Evolutionary conservation across 108 stramenopile species (phyloP), one percentile per base, ranked within the genome.

Genomic region (Skeletonema potamos): DNA sequence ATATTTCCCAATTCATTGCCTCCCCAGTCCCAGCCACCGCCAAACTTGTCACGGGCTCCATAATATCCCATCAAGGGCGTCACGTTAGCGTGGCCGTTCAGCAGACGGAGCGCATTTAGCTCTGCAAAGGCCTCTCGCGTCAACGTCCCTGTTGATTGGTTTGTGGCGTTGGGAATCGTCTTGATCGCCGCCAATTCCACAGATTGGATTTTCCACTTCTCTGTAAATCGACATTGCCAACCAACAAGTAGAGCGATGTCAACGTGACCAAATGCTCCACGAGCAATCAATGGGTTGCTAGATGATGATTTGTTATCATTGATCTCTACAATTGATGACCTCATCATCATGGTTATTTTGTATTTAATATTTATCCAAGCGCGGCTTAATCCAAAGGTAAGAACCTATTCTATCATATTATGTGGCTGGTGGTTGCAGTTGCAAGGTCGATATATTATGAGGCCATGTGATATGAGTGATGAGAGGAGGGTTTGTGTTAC

Each of bases 211-310:
- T 62, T 17, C 8, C 22, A 8, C 4, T 68, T 36, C 17, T 58
- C 12, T 24, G 32, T 9, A 20, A n/a, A 48, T 33, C 8, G 54
- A 24, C 22, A 43, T 58, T 36, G 6, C 66, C 74, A 46, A 67
- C 20, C 34, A 41, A 75, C 48, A 29, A 75, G 46, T 27, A 90
- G 63, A 15, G 85, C 90, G 7, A 91, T 78, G 29, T 86, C 81
- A 57, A 91, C 62, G 12, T 84, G 81, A 22, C 91, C 91, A 79
- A 89, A 92, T 9, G 88, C 84, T 34, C 91, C 91, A 8, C 85
- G 81, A 28, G 86, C 74, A 66, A 85, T 69, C 7, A 60, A 55
- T 24, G 82, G 30, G 58, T 83, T 79, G 54, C 10, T 51, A 51
- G 48, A 51, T 20, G 18, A 5, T 20, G 18, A 20, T 22, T n/a